Base-by-base conservation (phyloP, 2,329 filamentous ascomycete species). In the Scleromitrula shiraiana region DNA sequence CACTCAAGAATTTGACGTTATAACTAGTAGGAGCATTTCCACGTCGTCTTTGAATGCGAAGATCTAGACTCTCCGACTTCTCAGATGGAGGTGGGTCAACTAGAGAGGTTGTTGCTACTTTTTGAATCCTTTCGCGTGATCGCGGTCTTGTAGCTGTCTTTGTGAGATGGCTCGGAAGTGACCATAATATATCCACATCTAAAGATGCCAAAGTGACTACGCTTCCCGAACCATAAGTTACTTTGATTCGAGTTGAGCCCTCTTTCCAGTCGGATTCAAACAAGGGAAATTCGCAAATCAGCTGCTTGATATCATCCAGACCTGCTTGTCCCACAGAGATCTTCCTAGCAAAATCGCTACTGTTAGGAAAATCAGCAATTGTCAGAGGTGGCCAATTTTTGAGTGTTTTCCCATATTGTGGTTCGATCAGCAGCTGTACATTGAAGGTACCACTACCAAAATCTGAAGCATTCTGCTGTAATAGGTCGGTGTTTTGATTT, bases 1-100 rank as follows among this genome's bases (percentile, higher is more conserved):
- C 75, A 60, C 73, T 80, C 14, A 82, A 64, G 10, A 73, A 67
- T 59, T 79, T 81, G 30, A 82, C 62, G 53, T 82, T 82, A 58
- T 82, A 82, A n/a, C 29, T 44, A 19, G 71, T 69, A 9, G 54
- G 7, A 12, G 56, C 53, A 41, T 47, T 51, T 7, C 44, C 46
- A 20, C 59, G 53, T 10, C 49, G 53, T 42, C 60, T 57, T 12
- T 53, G 50, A 22, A 50, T 49, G 33, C 59, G 58, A 20, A 24
- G 20, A 3, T 38, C 46, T 32, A 8, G 17, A n/a, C 15, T 52
- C 46, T 38, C 50, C 51, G 7, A 14, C 17, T 35, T 42, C 50
- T 8, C 26, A 39, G 7, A 23, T 4, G 51, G 51, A 22, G 54
- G 52, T 27, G 30, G 14, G 10, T n/a, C 17, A 17, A 29, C 9